These are phyloP conservation scores for Suillus weaverae DNA, from an alignment of 768 basidiomycete species.

Conservation along the genomic window DNA sequence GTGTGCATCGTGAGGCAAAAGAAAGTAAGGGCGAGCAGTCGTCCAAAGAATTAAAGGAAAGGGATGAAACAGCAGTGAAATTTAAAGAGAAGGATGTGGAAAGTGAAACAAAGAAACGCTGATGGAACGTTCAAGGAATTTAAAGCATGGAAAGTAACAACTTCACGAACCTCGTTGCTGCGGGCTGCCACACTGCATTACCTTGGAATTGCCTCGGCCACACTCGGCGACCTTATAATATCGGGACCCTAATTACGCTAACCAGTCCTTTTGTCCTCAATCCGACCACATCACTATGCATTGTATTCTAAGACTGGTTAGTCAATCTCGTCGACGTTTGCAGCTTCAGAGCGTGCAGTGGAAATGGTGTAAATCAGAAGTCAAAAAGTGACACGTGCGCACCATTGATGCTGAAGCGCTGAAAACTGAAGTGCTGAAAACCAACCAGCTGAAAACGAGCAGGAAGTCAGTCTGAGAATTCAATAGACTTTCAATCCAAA, in stretches of 20 bases:
- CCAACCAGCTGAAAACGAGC: no score
- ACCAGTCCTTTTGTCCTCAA: neutral
- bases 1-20: conserved; percentile 28
- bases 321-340: neutral
- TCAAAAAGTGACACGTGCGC: neutral
- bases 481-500: no score
- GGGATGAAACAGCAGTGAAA: neutral
- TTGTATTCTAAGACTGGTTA: neutral
- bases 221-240: conserved; percentile 1
- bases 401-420: neutral
- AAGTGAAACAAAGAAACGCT: neutral
- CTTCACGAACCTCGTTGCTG: neutral
- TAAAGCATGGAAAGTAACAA: neutral
- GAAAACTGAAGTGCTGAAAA: neutral
- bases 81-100: neutral
- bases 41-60: conserved; percentile 1
- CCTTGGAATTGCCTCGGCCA: neutral
- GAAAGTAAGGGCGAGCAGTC: neutral
- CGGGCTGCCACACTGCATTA: neutral
- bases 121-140: neutral
- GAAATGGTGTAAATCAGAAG: neutral
- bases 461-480: no score
- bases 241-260: neutral
- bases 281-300: neutral
- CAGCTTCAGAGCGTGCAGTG: neutral